These are phyloP conservation scores for Phaffia australis DNA, from an alignment of 768 basidiomycete genomes.

Conservation along the genomic window DNA sequence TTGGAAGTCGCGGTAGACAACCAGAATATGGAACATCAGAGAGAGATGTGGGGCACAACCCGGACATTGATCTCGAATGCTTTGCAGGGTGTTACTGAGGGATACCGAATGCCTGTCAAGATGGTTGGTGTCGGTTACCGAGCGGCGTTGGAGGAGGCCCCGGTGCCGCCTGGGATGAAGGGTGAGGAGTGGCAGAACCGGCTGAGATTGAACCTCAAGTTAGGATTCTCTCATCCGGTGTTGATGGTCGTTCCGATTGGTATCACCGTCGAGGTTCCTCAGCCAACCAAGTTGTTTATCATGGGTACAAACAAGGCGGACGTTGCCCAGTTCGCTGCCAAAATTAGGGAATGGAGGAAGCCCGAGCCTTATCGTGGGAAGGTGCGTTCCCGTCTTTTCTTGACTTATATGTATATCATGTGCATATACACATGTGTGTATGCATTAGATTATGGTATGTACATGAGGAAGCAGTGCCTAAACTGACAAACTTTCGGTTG, in stretches of 20 bases:
- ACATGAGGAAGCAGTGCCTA: too few relatives aligned
- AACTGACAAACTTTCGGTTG: too few relatives aligned
- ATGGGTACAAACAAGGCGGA: conserved; percentile 77
- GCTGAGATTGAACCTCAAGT: conserved; percentile 62
- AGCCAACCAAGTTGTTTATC: conserved; percentile 71
- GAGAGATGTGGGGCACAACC: conserved; percentile 90
- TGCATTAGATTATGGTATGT: not conserved
- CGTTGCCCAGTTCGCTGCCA: conserved; percentile 77
- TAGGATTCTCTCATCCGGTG: conserved; percentile 84
- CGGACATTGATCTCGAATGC: conserved; percentile 83
- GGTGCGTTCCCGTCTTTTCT: conserved; percentile 45
- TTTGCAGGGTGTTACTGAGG: conserved; percentile 75
- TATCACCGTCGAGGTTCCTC: conserved; percentile 68
- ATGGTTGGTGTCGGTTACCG: conserved; percentile 94
- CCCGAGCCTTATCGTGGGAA: conserved; percentile 98
- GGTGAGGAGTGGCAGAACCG: conserved; percentile 26
- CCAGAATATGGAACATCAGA: conserved; percentile 59
- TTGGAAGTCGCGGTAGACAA: conserved; percentile 40
- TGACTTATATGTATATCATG: not conserved
- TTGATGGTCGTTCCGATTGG: conserved; percentile 68
- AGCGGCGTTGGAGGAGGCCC: conserved; percentile 71
- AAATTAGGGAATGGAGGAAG: conserved; percentile 67
- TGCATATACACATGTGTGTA: not conserved
- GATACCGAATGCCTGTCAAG: conserved; percentile 69
- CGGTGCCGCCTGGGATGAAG: conserved; percentile 38